Evolutionary conservation across 768 basidiomycete genomes (phyloP).

Genomic region (Cystofilobasidium ferigula): DNA sequence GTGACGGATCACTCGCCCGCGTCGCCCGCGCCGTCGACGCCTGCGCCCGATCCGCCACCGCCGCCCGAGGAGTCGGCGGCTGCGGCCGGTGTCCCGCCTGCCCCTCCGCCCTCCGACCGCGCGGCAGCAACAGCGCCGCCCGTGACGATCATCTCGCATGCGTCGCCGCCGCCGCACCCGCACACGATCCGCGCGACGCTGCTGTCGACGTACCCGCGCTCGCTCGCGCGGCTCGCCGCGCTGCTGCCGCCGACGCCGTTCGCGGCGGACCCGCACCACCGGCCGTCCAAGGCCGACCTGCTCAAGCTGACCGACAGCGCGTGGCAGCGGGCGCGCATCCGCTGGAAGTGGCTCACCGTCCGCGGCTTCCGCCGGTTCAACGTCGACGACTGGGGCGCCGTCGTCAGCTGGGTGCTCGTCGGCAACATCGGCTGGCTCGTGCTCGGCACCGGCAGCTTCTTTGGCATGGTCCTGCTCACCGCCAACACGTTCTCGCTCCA

Average conservation of each 20-base stretch:
- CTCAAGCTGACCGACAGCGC: slow-evolving; percentile 76
- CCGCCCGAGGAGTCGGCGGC: neutral
- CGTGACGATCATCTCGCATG: slow-evolving; percentile 2
- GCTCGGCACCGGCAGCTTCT: slow-evolving; percentile 94
- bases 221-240: slow-evolving; percentile 65
- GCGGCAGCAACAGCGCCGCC: neutral
- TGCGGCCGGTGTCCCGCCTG: neutral
- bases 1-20: too few species aligned
- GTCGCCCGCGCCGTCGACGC: neutral
- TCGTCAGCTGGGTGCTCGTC: slow-evolving; percentile 89
- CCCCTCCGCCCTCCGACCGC: neutral
- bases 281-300: slow-evolving; percentile 78
- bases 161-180: neutral
- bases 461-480: slow-evolving; percentile 81
- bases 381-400: slow-evolving; percentile 91
- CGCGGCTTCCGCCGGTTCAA: slow-evolving; percentile 89
- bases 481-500: slow-evolving; percentile 77
- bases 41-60: neutral
- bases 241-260: slow-evolving; percentile 55
- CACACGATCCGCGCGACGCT: slow-evolving; percentile 22
- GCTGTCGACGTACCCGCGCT: slow-evolving; percentile 51
- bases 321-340: slow-evolving; percentile 74
- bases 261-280: slow-evolving; percentile 32
- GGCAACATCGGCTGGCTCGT: slow-evolving; percentile 94
- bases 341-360: slow-evolving; percentile 97